phyloP scores from a whole-genome alignment of 2,329 filamentous ascomycete species.

The Paecilomyces variotii region DNA sequence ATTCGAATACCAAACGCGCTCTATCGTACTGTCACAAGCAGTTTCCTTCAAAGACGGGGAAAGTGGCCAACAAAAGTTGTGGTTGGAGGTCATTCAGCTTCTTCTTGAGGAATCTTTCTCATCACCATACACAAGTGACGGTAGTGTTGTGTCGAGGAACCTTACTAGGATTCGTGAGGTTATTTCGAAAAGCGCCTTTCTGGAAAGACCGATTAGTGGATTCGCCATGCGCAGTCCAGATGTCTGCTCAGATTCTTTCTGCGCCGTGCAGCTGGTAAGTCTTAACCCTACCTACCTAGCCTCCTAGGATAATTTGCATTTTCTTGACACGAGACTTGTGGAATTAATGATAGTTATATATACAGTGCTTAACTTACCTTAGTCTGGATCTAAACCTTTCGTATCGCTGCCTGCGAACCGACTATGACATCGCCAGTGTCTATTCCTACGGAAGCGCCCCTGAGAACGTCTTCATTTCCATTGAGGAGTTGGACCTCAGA shows the following conservation, averaged over 20 bases:
- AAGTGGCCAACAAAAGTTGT: slow-evolving; percentile 16
- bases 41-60: slow-evolving; percentile 21
- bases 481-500: slow-evolving; percentile 17
- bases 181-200: slow-evolving; percentile 13
- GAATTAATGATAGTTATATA: slow-evolving; percentile 10
- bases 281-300: background rate
- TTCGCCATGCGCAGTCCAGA: slow-evolving; percentile 3
- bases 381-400: slow-evolving; percentile 20
- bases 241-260: slow-evolving; percentile 16
- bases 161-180: slow-evolving; percentile 12
- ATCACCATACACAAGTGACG: background rate
- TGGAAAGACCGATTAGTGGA: slow-evolving; percentile 15
- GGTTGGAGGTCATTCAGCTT: slow-evolving; percentile 22
- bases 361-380: slow-evolving; percentile 25
- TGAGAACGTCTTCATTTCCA: slow-evolving; percentile 9
- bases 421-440: slow-evolving; percentile 24
- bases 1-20: slow-evolving; percentile 27
- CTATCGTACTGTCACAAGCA: slow-evolving; percentile 21
- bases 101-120: slow-evolving; percentile 19
- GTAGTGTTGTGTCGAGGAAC: slow-evolving; percentile 13
- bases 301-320: background rate
- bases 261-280: slow-evolving; percentile 23
- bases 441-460: slow-evolving; percentile 13
- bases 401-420: slow-evolving; percentile 16
- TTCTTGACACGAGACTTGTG: background rate